Percentiles rank a stretch among this genome's conserved stretches.
Evolutionary conservation across 192 early-diverging fungal species (phyloP).

Genomic region (Backusella circina): DNA sequence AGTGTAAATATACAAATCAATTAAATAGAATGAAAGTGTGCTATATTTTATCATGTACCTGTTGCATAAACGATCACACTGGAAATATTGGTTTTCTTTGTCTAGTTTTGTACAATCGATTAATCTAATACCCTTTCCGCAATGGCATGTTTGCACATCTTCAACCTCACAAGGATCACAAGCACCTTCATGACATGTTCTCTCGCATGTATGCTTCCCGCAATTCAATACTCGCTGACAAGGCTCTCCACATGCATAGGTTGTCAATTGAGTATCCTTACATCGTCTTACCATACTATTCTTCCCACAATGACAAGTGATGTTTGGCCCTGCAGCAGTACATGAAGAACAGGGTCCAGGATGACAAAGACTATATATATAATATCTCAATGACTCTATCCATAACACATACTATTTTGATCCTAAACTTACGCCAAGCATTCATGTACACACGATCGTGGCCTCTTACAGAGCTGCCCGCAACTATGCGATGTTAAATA

Average conservation of each 20-base stretch:
- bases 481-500: conserved; percentile 82
- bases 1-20: neutral
- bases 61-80: neutral
- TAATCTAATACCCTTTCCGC: conserved; percentile 54
- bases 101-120: neutral
- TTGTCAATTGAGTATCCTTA: conserved; percentile 63
- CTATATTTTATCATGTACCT: neutral
- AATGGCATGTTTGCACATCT: conserved; percentile 63
- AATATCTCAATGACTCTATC: neutral
- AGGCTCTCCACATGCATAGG: conserved; percentile 62
- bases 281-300: conserved; percentile 62
- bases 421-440: conserved; percentile 57
- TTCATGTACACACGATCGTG: conserved; percentile 68
- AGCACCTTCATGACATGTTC: conserved; percentile 64
- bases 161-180: conserved; percentile 59
- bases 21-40: neutral
- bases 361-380: conserved; percentile 67
- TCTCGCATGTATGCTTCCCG: conserved; percentile 60
- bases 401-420: neutral
- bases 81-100: neutral
- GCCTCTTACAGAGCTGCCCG: conserved; percentile 68
- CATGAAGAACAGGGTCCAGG: conserved; percentile 95
- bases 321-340: conserved; percentile 67
- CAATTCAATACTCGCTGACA: conserved; percentile 69
- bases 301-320: conserved; percentile 83